Evolutionary conservation across 73 alveolate species (phyloP).

Genomic region (Stentor coeruleus): DNA sequence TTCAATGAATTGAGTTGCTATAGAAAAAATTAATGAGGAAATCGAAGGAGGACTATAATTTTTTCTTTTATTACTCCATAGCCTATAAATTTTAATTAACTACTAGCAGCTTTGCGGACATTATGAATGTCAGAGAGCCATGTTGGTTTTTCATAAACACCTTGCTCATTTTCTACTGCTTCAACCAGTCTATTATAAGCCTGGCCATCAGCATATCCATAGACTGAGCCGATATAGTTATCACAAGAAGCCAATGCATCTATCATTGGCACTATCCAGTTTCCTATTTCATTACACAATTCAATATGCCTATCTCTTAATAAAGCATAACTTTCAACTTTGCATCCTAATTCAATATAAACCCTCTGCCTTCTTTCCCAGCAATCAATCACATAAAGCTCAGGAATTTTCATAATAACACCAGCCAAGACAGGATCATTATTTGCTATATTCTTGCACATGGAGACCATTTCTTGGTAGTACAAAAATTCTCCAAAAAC

Average conservation of each 20-base stretch:
- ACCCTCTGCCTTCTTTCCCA: background rate
- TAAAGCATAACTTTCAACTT: background rate
- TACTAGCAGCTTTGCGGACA: no score
- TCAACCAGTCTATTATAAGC: constrained; percentile 22
- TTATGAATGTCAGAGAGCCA: no score
- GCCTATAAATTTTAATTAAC: no score
- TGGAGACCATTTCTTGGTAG: background rate
- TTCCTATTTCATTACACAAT: background rate
- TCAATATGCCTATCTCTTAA: background rate
- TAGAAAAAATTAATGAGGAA: no score
- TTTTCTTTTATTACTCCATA: no score
- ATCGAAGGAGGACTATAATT: no score
- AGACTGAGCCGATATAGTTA: constrained; percentile 32
- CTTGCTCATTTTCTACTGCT: background rate
- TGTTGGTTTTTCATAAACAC: background rate
- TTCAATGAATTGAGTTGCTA: no score
- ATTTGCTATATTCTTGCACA: background rate
- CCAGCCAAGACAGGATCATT: background rate
- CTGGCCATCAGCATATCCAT: constrained; percentile 51
- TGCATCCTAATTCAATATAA: background rate
- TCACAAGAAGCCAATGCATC: constrained; percentile 60
- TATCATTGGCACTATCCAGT: constrained; percentile 1
- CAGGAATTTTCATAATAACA: background rate
- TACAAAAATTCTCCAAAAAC: background rate
- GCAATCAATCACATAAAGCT: background rate